Evolutionary conservation across 2,329 filamentous ascomycete genomes (phyloP).

Genomic region (Alternaria tenuissima): DNA sequence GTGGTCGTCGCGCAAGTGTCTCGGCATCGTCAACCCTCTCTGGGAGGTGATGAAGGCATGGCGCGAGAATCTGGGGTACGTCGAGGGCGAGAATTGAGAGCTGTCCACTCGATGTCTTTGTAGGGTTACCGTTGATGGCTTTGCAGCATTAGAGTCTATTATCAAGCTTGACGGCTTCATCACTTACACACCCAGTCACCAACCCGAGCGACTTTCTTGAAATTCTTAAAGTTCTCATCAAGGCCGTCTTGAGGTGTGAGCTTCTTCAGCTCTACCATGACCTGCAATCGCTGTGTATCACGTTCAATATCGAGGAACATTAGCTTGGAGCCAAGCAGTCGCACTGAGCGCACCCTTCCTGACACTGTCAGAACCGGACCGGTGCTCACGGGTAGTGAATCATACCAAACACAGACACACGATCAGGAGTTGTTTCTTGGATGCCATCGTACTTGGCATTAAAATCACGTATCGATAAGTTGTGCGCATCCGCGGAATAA

Average conservation of each 20-base stretch:
- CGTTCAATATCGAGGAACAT: slow-evolving; percentile 84
- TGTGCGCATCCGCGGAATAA: slow-evolving; percentile 23
- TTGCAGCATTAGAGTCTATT: slow-evolving; percentile 20
- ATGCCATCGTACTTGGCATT: slow-evolving; percentile 39
- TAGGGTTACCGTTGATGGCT: slow-evolving; percentile 74
- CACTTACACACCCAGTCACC: slow-evolving; percentile 85
- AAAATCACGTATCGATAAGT: slow-evolving; percentile 41
- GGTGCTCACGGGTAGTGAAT: neutral
- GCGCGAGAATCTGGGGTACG: slow-evolving; percentile 76
- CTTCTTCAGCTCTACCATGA: slow-evolving; percentile 73
- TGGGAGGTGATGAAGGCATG: slow-evolving; percentile 81
- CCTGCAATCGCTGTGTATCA: slow-evolving; percentile 76
- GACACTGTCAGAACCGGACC: slow-evolving; percentile 43
- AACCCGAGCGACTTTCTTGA: slow-evolving; percentile 72
- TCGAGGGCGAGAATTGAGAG: slow-evolving; percentile 74
- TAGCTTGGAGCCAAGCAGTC: slow-evolving; percentile 77
- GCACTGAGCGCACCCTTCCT: slow-evolving; percentile 79
- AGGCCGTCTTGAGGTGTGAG: slow-evolving; percentile 50
- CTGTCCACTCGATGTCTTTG: slow-evolving; percentile 75
- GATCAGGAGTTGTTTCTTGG: slow-evolving; percentile 34
- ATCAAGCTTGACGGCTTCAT: slow-evolving; percentile 4
- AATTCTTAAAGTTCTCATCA: slow-evolving; percentile 62
- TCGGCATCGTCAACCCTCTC: slow-evolving; percentile 73
- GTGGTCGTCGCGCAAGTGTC: slow-evolving; percentile 76
- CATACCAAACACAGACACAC: slow-evolving; percentile 50